Evolutionary conservation across 2,329 filamentous ascomycete genomes (phyloP), one percentile per base, ranked within the genome.

Genomic region (Beauveria australis): DNA sequence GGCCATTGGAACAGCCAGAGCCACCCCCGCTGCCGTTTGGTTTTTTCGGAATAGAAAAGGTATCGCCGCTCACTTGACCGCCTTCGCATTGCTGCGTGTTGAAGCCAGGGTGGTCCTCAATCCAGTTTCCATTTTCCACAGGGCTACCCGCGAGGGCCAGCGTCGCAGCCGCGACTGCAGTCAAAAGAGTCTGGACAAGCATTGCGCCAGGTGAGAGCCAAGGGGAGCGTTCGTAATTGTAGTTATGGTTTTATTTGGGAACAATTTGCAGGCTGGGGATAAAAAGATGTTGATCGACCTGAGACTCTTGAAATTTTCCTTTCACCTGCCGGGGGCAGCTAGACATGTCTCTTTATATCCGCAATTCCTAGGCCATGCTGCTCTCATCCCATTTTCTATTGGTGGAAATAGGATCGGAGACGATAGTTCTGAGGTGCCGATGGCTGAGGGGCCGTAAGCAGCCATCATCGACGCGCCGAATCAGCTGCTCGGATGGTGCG

Each of bases 1-100:
- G 59, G 24, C 59, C 59, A 30, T 61, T 61, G 53, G 59, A 57
- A 40, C 59, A 61, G 26, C 59, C 59, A 16, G 9, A 22, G 18
- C 59, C 59, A 6, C 53, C 47, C 6, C 47, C 47, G 37, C 28
- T 41, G 37, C 59, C 59, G 37, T 56, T 26, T 7, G 59, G 33
- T 5, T 6, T 43, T 28, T 51, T 51, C 4, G 59, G 59, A 19
- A 61, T 49, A 37, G 33, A 18, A 26, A 61, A 61, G 33, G 44
- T 52, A 40, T 61, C 52, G 33, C 59, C 59, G 40, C 41, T 57
- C 46, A 51, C 53, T 18, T 33, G 9, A 16, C 59, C 59, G 18
- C 59, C 59, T 19, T 56, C 30, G 37, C 59, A 61, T n/a, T 51
- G 52, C 53, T 61, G 59, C 6, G 46, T 47, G 16, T 9, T 55